Evolutionary conservation across 352 stramenopile species (phyloP), one percentile per base, ranked within the genome.

Genomic region (Globisporangium apiculatum): DNA sequence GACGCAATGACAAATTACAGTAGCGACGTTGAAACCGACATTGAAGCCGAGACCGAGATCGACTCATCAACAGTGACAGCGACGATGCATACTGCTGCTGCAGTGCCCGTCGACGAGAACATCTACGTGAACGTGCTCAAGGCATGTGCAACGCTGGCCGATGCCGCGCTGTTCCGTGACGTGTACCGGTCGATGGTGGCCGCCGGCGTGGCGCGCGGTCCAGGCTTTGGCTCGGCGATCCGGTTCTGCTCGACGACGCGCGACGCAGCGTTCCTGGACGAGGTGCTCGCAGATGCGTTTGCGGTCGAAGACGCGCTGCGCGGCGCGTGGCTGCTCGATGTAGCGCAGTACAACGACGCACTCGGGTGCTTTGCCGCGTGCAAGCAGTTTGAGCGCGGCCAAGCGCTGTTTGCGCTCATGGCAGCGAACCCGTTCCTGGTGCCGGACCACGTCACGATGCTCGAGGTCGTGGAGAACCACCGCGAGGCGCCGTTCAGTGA

Each of bases 121-220:
- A 83, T 92, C 12, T 86, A 80, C 61, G 78, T 92, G 35, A 92
- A 90, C 58, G 65, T 85, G 15, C 68, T 92, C 58, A 87, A 86
- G 59, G 74, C 79, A 12, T 77, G 70, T 38, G 60, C 61, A 11
- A 67, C 61, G 12, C 48, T 71, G 7, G 63, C 70, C 1, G 71
- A 92, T 56, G 58, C 59, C 1, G 53, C 53, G 12, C 56, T 71
- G n/a, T 79, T 90, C 18, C 72, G 71, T 35, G 62, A 88, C 37
- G 70, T 76, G 15, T 92, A 88, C 51, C 61, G 67, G 3, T 59
- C 50, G 15, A 89, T 92, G 80, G 71, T 61, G 35, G 47, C 57
- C 40, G 71, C 76, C 57, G 67, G 71, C 48, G 60, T 82, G 1
- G 76, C 71, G 8, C 77, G 79, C 17, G 82, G 73, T 53, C 72